Base-by-base conservation (phyloP, 495 filamentous ascomycete species). In the Apiosordaria backusii region DNA sequence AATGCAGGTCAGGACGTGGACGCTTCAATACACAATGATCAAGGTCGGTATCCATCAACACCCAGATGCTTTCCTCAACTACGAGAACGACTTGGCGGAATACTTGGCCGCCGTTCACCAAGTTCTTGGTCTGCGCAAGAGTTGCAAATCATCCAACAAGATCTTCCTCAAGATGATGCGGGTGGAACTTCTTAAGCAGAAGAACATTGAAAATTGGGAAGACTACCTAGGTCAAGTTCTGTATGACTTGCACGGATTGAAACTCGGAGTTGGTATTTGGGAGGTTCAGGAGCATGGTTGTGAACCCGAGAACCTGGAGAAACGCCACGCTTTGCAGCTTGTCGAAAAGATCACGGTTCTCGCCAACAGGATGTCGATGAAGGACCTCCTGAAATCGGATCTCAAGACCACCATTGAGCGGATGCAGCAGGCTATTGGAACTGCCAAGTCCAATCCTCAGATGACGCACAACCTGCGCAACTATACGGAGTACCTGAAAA, bases 91-190 rank as follows among this genome's bases (percentile, higher is more conserved):
- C 71, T 81, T 88, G 53, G 85, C 91, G 45, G 86, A 91, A 62
- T 90, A 89, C 72, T 78, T 97, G 45, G 87, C 90, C 6, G 82
- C 86, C 15, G 85, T 96, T 24, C 95, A 99, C 72, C 86, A 92
- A 72, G 88, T 91, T 19, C 76, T 97, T n/a, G 96, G 95, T 10
- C 82, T 93, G 53, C 87, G 96, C 59, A 88, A 90, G 66, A 90
- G 89, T 76, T 98, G 94, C 83, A 91, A 90, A 70, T 81, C 87
- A n/a, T 91, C 91, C 2, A 88, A 89, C 71, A 89, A 92, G 77
- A 85, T 89, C 23, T 94, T 98, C 78, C 81, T 97, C n/a, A 92
- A 89, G 67, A 84, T 97, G 72, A 86, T 95, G 81, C 92, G 92
- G 71, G 81, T 91, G 6, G 96, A 98, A 71, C 80, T 94, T 15